Evolutionary conservation across 495 filamentous ascomycete species (phyloP).

Genomic region (Daldinia concentrica): DNA sequence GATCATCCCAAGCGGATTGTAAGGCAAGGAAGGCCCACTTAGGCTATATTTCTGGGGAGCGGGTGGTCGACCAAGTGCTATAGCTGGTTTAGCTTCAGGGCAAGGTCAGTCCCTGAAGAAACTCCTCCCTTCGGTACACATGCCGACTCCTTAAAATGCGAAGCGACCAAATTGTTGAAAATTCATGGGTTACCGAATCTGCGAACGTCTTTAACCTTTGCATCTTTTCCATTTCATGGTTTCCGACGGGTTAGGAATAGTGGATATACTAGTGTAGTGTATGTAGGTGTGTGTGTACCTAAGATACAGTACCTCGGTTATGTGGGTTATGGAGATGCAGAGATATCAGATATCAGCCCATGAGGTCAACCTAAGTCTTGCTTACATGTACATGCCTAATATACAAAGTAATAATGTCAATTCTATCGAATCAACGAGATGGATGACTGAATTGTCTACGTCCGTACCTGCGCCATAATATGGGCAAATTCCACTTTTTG

Average conservation of each 20-base stretch:
- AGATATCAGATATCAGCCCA: neutral
- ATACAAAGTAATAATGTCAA: neutral
- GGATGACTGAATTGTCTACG: neutral
- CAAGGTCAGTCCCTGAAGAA: conserved; percentile 23
- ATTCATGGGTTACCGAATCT: neutral
- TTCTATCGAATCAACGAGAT: neutral
- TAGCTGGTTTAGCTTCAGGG: conserved; percentile 28
- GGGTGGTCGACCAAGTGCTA: neutral
- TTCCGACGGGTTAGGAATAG: neutral
- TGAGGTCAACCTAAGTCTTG: neutral
- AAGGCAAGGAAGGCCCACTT: conserved; percentile 37
- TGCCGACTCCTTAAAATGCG: conserved; percentile 7
- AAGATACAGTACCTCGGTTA: neutral
- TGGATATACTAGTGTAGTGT: neutral
- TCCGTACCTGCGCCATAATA: neutral
- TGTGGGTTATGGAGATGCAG: neutral
- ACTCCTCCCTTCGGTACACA: conserved; percentile 19
- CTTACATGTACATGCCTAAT: neutral
- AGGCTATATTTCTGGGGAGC: conserved; percentile 16
- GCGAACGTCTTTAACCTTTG: neutral
- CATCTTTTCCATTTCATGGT: neutral
- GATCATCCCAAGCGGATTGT: conserved; percentile 24
- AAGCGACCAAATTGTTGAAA: neutral
- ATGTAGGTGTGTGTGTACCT: neutral
- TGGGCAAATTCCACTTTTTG: neutral